A percentile compares a stretch with the other conserved stretches of the same genome.
phyloP scores from a whole-genome alignment of 371 early-diverging fungal genomes.

The Rhizopus delemar region DNA sequence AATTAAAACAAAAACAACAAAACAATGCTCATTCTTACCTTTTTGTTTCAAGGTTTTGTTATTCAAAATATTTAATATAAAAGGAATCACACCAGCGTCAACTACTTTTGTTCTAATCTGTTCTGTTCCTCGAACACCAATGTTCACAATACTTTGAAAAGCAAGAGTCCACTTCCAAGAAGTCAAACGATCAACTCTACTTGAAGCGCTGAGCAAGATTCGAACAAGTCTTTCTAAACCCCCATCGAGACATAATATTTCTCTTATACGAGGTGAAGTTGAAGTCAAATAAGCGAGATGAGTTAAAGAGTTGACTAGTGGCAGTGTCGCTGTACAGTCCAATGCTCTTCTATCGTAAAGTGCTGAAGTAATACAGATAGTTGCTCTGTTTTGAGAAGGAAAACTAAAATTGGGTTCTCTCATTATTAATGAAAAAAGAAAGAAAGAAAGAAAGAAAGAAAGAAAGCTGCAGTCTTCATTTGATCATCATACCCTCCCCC shows the following conservation, averaged over 20 bases:
- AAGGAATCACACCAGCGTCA: constrained; percentile 79
- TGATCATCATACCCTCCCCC: constrained; percentile 3
- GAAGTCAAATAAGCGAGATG: constrained; percentile 85
- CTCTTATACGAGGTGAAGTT: constrained; percentile 79
- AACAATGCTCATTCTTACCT: constrained; percentile 18
- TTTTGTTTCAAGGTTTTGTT: constrained; percentile 60
- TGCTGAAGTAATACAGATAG: constrained; percentile 77
- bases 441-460: constrained; percentile 8
- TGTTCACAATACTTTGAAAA: constrained; percentile 83
- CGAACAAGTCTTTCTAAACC: constrained; percentile 84
- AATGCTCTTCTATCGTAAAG: constrained; percentile 89
- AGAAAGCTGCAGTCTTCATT: neutral
- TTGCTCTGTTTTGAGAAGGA: constrained; percentile 74
- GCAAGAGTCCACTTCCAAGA: constrained; percentile 84
- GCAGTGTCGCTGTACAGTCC: constrained; percentile 84
- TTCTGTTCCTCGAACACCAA: constrained; percentile 84
- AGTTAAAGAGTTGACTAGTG: constrained; percentile 84
- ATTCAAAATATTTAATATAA: constrained; percentile 77
- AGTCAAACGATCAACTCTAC: constrained; percentile 63
- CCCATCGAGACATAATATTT: constrained; percentile 82
- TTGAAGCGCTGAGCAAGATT: constrained; percentile 66
- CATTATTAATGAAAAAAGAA: constrained; percentile 54
- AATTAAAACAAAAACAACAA: too few species aligned
- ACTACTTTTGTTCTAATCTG: constrained; percentile 81
- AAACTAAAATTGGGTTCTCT: constrained; percentile 82